Evolutionary conservation across 805 yeast genomes (phyloP), one percentile per base, ranked within the genome.

Genomic region (Candida taoyuanica): DNA sequence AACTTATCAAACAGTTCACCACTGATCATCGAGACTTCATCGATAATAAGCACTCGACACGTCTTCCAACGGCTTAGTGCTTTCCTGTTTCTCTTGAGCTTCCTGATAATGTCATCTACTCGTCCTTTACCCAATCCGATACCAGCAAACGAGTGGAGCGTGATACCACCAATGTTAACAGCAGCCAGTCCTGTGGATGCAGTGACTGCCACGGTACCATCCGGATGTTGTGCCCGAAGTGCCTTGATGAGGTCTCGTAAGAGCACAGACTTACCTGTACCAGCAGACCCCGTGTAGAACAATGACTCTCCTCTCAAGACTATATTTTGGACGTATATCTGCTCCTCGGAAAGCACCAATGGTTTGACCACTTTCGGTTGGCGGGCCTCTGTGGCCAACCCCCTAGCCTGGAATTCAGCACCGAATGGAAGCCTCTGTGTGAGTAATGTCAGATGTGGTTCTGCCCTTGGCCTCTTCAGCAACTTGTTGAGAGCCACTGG

Each of bases 261-360:
- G n/a, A 93, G 65, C 4, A 93, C 82, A 2, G 98, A 91, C 57
- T 93, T 93, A 56, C 98, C 98, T 0, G 98, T 93, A 53, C 98
- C 98, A 0, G 98, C 98, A 24, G 97, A 87, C 35, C 98, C 98
- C 0, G 98, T 93, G 58, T 85, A 93, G 56, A 93, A 93, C 3
- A 93, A 63, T 42, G 81, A 85, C 14, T 67, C 63, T 0, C 94
- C 88, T 17, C 66, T 55, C 31, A 74, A 60, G 0, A 81, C 95
- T 37, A 85, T 60, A 8, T 77, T 73, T 9, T 85, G 68, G 17
- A 93, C 77, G 34, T 71, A 62, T 40, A 73, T 70, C 53, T 85
- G 94, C 53, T 85, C 93, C 17, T 68, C 68, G 47, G 78, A 71
- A 8, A 76, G 52, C 6, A 57, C 42, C 2, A 63, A 40, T 0